Conservation (phyloP, 129 eudicot genomes). For the Arctium minus region DNA sequence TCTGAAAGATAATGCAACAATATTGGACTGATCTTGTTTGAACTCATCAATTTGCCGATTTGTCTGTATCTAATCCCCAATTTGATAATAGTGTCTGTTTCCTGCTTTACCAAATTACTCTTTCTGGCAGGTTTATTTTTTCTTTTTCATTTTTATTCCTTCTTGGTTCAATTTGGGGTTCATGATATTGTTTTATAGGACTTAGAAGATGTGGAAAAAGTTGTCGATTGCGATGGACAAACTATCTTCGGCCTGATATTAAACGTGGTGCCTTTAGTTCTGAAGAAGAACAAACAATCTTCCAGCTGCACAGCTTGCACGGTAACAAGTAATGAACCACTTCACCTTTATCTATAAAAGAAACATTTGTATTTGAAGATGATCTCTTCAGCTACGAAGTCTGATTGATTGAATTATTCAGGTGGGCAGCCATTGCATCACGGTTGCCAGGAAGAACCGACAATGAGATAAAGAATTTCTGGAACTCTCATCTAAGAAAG, state of each 20-base stretch:
- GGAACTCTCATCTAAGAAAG: conserved; percentile 77
- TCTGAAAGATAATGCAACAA: neutral
- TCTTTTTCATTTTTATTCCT: neutral
- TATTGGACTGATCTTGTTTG: neutral
- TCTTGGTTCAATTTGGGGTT: neutral
- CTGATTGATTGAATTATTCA: conserved; percentile 20
- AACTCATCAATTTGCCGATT: neutral
- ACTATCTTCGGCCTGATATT: conserved; percentile 84
- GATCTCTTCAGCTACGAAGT: neutral
- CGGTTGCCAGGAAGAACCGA: conserved; percentile 89
- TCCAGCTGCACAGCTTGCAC: conserved; percentile 50
- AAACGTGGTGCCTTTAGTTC: conserved; percentile 69
- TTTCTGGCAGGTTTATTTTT: neutral
- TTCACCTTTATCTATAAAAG: neutral
- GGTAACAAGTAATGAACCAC: conserved; percentile 69
- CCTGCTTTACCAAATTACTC: neutral
- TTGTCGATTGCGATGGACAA: conserved; percentile 89
- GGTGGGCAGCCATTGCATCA: conserved; percentile 90
- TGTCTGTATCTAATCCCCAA: neutral
- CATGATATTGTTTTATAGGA: conserved; percentile 31
- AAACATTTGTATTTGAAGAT: neutral
- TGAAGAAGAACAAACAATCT: conserved; percentile 64
- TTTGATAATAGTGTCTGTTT: neutral
- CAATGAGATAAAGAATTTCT: conserved; percentile 78
- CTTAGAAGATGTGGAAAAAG: conserved; percentile 86